Percentiles rank a stretch among this genome's conserved stretches.
phyloP scores from a whole-genome alignment of 768 basidiomycete species.

The Lepiota subincarnata region DNA sequence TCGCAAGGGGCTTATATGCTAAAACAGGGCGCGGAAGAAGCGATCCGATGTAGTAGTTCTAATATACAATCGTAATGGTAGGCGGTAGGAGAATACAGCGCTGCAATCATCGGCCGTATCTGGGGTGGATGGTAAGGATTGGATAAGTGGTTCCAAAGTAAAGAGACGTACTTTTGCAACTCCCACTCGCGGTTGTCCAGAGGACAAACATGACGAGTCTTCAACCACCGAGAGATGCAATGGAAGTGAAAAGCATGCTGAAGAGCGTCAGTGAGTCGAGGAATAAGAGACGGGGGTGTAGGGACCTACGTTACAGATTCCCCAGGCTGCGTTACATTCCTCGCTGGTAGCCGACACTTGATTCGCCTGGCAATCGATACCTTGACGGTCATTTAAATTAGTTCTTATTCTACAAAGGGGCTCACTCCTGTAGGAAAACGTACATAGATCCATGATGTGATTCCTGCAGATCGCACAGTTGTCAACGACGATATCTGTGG shows the following conservation, averaged over 20 bases:
- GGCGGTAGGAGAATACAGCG: not conserved
- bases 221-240: conserved; percentile 98
- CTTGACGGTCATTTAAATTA: conserved; percentile 36
- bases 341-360: conserved; percentile 96
- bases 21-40: not conserved
- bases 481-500: conserved; percentile 92
- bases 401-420: not conserved
- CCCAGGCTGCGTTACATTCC: conserved; percentile 98
- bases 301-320: conserved; percentile 86
- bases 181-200: conserved; percentile 97
- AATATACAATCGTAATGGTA: not conserved
- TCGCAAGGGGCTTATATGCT: no score
- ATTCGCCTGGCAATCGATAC: conserved; percentile 99
- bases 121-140: conserved; percentile 15
- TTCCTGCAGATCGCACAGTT: conserved; percentile 99
- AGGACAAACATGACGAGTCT: conserved; percentile 94
- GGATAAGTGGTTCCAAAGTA: not conserved
- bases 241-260: conserved; percentile 99
- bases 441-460: conserved; percentile 99
- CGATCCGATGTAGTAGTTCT: not conserved
- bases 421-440: conserved; percentile 23
- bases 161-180: conserved; percentile 78
- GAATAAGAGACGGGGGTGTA: not conserved
- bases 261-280: not conserved
- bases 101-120: conserved; percentile 36